Evolutionary conservation across 805 yeast genomes (phyloP), one percentile per base, ranked within the genome.

Genomic region (Starmerella apis): DNA sequence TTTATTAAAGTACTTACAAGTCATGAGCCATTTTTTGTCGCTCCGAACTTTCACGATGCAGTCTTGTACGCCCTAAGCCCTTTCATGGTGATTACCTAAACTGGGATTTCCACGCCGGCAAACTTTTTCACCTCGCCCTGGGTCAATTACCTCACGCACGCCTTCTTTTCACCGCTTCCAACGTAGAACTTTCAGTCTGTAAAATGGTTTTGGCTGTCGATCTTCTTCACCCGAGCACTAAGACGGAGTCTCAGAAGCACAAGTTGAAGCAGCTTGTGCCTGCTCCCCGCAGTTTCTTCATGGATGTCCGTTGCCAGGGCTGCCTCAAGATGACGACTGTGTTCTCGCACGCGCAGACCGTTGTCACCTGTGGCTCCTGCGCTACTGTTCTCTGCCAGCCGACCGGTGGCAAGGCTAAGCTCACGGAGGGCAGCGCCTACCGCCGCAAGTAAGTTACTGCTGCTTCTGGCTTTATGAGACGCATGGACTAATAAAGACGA

Each of bases 221-320:
- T 81, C 83, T 88, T 75, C 81, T 92, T 72, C 84, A 92, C 94
- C 99, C 99, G 75, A 75, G 83, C 73, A 85, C 95, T 70, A 94
- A 90, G 71, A 72, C 95, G 65, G 99, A 92, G 82, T 88, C 87
- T 68, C 82, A 80, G 76, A 81, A 88, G 75, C 95, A 92, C 86
- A 92, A 92, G 78, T 80, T 88, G 71, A 92, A 90, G 87, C 81
- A 84, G 68, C 83, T 92, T 70, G 99, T 92, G 64, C 96, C 90
- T 74, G 72, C 84, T 59, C 99, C 99, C 75, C 86, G 97, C 83
- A 88, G 97, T 56, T 92, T 78, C 82, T 92, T 92, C 84, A 88
- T 92, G 96, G 99, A 92, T 71, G 98, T 92, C 66, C 92, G 90
- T 76, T 92, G 98, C 77, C 97, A 94, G 75, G 97, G 98, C 68